These are phyloP conservation scores for Pyricularia sp. DNA, from an alignment of 2,329 filamentous ascomycete species.

Conservation along the genomic window DNA sequence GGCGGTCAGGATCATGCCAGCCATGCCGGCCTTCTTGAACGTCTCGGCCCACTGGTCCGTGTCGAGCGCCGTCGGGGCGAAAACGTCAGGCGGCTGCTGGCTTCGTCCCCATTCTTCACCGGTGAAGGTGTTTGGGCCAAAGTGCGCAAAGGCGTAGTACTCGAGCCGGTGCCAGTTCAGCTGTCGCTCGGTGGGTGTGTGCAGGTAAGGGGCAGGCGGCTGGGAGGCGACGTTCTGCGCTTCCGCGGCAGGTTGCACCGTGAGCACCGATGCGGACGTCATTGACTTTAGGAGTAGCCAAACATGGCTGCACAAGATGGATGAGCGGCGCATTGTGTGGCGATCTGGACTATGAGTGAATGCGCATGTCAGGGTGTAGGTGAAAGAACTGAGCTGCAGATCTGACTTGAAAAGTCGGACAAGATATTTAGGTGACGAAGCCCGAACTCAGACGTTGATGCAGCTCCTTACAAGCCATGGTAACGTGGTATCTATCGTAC, in stretches of 20 bases:
- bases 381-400: background rate
- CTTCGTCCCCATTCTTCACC: conserved; percentile 19
- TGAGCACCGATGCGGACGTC: background rate
- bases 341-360: background rate
- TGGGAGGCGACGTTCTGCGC: background rate
- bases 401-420: too few species aligned
- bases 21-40: conserved; percentile 19
- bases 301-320: background rate
- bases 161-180: conserved; percentile 18
- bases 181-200: conserved; percentile 14
- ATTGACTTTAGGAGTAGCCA: background rate
- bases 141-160: conserved; percentile 20
- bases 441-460: background rate
- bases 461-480: background rate
- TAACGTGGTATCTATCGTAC: background rate
- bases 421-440: background rate
- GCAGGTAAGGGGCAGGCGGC: conserved; percentile 14
- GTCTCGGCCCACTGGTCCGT: conserved; percentile 20
- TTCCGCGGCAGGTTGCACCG: background rate
- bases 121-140: conserved; percentile 21
- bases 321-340: background rate
- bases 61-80: conserved; percentile 15
- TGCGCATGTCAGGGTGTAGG: background rate
- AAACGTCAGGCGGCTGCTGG: conserved; percentile 17
- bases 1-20: conserved; percentile 24